Percentiles rank a stretch among this genome's conserved stretches.
Conservation (phyloP, 2,329 filamentous ascomycete genomes). For the Hysterium pulicare region DNA sequence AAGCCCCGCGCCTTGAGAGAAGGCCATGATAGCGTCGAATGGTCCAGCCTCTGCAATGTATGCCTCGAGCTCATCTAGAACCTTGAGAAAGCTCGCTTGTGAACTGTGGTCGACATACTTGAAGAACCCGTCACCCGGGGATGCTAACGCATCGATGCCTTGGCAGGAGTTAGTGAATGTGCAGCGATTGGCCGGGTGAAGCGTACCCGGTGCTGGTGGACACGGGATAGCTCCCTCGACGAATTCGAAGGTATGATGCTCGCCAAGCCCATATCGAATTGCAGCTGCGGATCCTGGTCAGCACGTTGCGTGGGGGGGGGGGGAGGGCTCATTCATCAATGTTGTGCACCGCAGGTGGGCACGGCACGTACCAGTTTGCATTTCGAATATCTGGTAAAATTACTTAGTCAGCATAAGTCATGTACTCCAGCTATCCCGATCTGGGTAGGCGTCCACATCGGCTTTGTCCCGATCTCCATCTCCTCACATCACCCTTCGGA, state of each 20-base stretch:
- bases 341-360: not conserved
- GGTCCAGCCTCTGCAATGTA: constrained; percentile 9
- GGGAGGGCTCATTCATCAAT: not conserved
- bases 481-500: no score
- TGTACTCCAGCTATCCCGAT: no score
- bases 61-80: constrained; percentile 6
- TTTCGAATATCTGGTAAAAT: constrained; percentile 4
- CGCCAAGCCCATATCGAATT: not conserved
- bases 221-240: constrained; percentile 1
- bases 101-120: not conserved
- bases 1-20: constrained; percentile 10
- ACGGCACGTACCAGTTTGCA: constrained; percentile 1
- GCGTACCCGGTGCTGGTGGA: not conserved
- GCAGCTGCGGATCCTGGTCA: no score
- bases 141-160: not conserved
- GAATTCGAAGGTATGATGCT: constrained; percentile 2
- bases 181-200: not conserved
- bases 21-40: constrained; percentile 12
- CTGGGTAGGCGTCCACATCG: no score
- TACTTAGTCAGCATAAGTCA: no score
- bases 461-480: no score
- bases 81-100: not conserved
- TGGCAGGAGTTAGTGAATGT: no score
- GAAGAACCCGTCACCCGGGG: not conserved
- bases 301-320: not conserved